Base-by-base conservation (phyloP, 2,329 filamentous ascomycete genomes). In the Phaeophleospora eucalypticola region DNA sequence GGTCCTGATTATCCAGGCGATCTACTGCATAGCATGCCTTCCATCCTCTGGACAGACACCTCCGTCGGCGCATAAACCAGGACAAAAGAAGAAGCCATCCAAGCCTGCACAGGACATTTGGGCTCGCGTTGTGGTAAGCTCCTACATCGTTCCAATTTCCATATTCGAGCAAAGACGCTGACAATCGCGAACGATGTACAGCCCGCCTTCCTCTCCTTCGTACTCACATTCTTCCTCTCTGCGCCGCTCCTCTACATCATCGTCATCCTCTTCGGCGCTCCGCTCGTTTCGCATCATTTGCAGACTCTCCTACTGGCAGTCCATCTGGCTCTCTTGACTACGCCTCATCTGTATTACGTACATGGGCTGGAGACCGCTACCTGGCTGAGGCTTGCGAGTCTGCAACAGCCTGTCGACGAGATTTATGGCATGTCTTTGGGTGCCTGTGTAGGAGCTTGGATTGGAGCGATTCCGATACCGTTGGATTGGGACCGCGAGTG, bases 401-500 rank as follows among this genome's bases (percentile, higher is more conserved):
- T 87, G 15, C 75, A 81, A 40, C 72, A 83, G 15, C 89, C 90
- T 0, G 72, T 93, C 17, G 93, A 97, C 67, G 86, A 90, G 64
- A 81, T 87, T 0, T 93, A 89, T 70, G 91, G 89, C 2, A 88
- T 82, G 1, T 76, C 88, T 8, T 68, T 90, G n/a, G 93, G 93
- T 4, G 83, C 82, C 0, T 72, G 85, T 19, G 60, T 91, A 1
- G 93, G 93, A 4, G 89, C 88, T 34, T 97, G 93, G 93, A 71
- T 95, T 35, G 93, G 93, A 3, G 93, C 93, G 6, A 82, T 97
- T 43, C 93, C 94, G 0, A 97, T 98, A 58, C 93, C 93, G 2
- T 73, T 98, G 57, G 93, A 98, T 67, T 97, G 91, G 91, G 93
- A 98, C 67, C 83, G 93, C n/a, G 89, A 95, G 59, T 98, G 93